Percentiles rank a stretch among this genome's conserved stretches.
These are phyloP conservation scores for Crithidia brevicula DNA, from an alignment of 208 protist genomes.

Conservation along the genomic window DNA sequence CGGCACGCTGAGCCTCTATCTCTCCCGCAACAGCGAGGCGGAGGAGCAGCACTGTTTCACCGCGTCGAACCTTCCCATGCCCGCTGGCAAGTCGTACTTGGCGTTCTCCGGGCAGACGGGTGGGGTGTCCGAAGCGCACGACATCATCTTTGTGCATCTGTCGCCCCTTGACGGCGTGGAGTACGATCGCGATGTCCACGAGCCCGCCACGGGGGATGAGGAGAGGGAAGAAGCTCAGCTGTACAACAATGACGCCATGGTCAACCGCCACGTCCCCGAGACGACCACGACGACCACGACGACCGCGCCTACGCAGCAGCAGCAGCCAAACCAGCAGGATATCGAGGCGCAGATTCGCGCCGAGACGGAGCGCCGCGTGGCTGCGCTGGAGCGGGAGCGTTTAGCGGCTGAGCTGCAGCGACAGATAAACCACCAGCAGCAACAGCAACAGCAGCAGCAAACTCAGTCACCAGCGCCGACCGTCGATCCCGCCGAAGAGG, in stretches of 20 bases:
- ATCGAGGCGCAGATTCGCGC: constrained; percentile 9
- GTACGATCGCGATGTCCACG: constrained; percentile 74
- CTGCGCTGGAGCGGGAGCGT: constrained; percentile 1
- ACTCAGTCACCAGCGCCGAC: constrained; percentile 3
- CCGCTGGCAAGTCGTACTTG: constrained; percentile 48
- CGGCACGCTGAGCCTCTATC: constrained; percentile 44
- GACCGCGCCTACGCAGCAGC: constrained; percentile 11
- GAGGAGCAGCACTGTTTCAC: constrained; percentile 56
- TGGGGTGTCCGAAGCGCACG: constrained; percentile 61
- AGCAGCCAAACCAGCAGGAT: constrained; percentile 11
- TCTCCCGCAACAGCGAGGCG: constrained; percentile 50
- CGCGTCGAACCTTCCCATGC: constrained; percentile 40
- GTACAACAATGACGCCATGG: constrained; percentile 42
- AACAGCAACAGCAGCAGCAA: constrained; percentile 2
- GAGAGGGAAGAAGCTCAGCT: neutral
- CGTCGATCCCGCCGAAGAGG: neutral
- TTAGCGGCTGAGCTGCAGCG: neutral
- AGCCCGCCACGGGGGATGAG: constrained; percentile 4
- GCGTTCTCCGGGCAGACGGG: constrained; percentile 78
- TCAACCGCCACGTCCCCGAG: constrained; percentile 13
- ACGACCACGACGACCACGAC: neutral
- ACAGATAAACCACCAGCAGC: constrained; percentile 1
- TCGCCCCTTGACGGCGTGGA: constrained; percentile 41
- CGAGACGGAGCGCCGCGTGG: constrained; percentile 9
- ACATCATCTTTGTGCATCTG: constrained; percentile 79